These are phyloP conservation scores for Mucor piriformis DNA, from an alignment of 371 early-diverging fungal species.

Conservation along the genomic window DNA sequence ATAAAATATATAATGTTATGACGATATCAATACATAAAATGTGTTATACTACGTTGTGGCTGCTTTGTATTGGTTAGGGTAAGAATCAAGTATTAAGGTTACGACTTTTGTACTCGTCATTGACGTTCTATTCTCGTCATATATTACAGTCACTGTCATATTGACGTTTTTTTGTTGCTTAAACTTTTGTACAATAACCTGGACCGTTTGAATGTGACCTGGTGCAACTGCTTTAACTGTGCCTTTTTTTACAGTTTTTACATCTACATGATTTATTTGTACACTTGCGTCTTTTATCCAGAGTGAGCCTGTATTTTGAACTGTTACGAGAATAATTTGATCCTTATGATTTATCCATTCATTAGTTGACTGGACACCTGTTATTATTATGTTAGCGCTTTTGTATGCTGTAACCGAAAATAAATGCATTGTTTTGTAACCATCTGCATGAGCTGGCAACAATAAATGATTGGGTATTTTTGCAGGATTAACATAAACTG, in stretches of 20 bases:
- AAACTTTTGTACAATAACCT: not conserved
- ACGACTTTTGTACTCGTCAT: not conserved
- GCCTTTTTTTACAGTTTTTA: conserved; percentile 13
- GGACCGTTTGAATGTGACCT: conserved; percentile 8
- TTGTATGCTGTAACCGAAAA: conserved; percentile 6
- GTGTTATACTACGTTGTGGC: not conserved
- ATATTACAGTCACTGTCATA: not conserved
- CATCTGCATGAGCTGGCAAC: not conserved
- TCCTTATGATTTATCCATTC: conserved; percentile 7
- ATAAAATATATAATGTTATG: not conserved
- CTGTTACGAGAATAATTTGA: conserved; percentile 17
- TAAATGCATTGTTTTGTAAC: conserved; percentile 14
- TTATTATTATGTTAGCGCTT: not conserved
- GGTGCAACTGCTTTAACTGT: conserved; percentile 13
- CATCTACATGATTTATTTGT: not conserved
- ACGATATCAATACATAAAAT: not conserved
- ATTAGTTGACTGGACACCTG: not conserved
- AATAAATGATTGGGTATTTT: not conserved
- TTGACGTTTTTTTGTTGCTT: not conserved
- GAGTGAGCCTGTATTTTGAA: conserved; percentile 18
- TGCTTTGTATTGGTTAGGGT: not conserved
- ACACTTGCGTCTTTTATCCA: conserved; percentile 11
- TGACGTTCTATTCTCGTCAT: not conserved
- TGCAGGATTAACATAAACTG: conserved; percentile 13
- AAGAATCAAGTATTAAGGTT: not conserved